Evolutionary conservation across 2,329 filamentous ascomycete genomes (phyloP).

Genomic region (Myriosclerotinia curreyana): DNA sequence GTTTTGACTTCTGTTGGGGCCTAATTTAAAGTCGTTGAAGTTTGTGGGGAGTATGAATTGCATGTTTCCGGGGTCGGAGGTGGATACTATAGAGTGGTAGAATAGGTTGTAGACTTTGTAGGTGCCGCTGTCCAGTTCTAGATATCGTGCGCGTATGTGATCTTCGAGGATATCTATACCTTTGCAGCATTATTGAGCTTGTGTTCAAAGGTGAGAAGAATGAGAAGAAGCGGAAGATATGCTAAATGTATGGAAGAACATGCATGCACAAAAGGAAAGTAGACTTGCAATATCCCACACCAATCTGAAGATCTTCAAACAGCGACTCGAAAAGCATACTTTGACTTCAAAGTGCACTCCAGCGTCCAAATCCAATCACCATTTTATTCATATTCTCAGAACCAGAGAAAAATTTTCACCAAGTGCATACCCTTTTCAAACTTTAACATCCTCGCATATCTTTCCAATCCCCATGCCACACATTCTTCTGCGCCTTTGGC

Average conservation of each 20-base stretch:
- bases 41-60: constrained; percentile 39
- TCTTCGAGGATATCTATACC: constrained; percentile 34
- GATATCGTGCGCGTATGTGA: constrained; percentile 22
- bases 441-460: not conserved
- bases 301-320: not conserved
- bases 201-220: not conserved
- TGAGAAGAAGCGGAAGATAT: not conserved
- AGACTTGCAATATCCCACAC: not conserved
- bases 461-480: not conserved
- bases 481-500: not conserved
- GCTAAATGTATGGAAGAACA: not conserved
- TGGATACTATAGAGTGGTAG: constrained; percentile 44
- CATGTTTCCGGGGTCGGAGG: constrained; percentile 40
- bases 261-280: not conserved
- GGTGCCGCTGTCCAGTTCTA: constrained; percentile 25
- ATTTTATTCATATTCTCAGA: not conserved
- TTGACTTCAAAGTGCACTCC: not conserved
- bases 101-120: constrained; percentile 24
- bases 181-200: constrained; percentile 20
- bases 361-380: too few relatives aligned
- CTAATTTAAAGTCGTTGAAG: constrained; percentile 40
- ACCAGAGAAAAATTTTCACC: not conserved
- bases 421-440: not conserved
- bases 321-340: not conserved
- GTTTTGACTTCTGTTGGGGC: constrained; percentile 36